Evolutionary conservation across 108 stramenopile genomes (phyloP), one percentile per base, ranked within the genome.

Genomic region (Nitzschia sp.): DNA sequence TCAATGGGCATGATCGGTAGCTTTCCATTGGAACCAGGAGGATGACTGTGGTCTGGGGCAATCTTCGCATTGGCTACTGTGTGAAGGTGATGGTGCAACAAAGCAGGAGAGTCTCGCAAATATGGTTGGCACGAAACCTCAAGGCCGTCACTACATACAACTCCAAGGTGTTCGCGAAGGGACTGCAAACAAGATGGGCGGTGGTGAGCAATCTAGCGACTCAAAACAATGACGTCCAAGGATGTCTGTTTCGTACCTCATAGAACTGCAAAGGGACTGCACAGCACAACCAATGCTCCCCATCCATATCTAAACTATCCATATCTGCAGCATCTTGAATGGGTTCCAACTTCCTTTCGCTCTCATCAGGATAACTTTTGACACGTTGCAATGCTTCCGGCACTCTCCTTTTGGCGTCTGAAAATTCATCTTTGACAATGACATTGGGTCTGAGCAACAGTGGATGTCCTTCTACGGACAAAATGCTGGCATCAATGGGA

Each of bases 61-160:
- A n/a, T n/a, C 22, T 7, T 38, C 22, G 40, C 63, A 58, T 73
- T 65, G 8, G 74, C 73, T 48, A 54, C 65, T n/a, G n/a, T 39
- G 64, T 61, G 59, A 34, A 19, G 53, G 70, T 82, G 79, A 57
- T 80, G 75, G 29, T 80, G 79, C 43, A 80, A 65, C 26, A 73
- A 41, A 7, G 53, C 41, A 15, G 26, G 29, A 3, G 42, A 37
- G 11, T 74, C 66, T 0, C 57, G 53, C 17, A 43, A 26, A n/a
- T 20, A 61, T 14, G 83, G 70, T 53, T 86, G 91, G 53, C 83
- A 88, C 7, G 83, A 78, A 51, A 88, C 71, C 8, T 75, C 60
- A 46, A 61, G 64, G 10, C 80, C 83, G 61, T 91, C 86, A n/a
- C 80, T 74, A 51, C 86, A 87, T 44, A 81, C 22, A 26, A 91